Conservation (phyloP, 768 basidiomycete genomes). For the Mycena leptocephala region DNA sequence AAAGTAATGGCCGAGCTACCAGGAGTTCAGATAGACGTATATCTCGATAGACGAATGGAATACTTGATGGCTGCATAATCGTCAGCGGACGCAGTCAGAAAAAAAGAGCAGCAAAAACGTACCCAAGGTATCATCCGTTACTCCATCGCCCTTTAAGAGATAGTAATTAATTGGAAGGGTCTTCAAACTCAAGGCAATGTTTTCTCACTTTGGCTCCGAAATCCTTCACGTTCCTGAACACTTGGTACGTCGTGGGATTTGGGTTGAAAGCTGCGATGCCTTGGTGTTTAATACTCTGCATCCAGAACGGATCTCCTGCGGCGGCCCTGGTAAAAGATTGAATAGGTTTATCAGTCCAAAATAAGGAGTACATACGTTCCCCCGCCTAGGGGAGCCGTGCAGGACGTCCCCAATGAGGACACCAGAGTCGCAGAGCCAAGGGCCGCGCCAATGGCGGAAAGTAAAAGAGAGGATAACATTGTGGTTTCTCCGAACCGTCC, state of each 20-base stretch:
- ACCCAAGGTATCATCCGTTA: constrained; percentile 85
- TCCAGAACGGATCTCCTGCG: constrained; percentile 76
- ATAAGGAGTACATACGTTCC: constrained; percentile 51
- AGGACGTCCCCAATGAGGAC: constrained; percentile 47
- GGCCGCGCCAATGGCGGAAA: neutral
- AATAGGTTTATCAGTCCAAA: no score
- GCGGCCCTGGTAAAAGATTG: constrained; percentile 55
- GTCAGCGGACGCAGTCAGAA: no score
- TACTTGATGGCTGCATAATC: constrained; percentile 84
- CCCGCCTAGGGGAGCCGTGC: constrained; percentile 61
- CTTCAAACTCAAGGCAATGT: neutral
- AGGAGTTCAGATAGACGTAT: neutral
- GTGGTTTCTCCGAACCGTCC: no score
- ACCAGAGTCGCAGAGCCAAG: constrained; percentile 21
- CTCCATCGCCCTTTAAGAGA: constrained; percentile 71
- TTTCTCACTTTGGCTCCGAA: constrained; percentile 49
- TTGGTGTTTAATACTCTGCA: constrained; percentile 80
- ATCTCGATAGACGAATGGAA: neutral
- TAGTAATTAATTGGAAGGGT: neutral
- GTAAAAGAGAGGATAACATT: neutral
- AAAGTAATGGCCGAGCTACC: constrained; percentile 75
- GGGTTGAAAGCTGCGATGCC: constrained; percentile 80
- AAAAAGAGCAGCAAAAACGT: no score
- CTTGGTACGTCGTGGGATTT: constrained; percentile 68
- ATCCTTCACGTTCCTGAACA: constrained; percentile 84